Evolutionary conservation across 768 basidiomycete genomes (phyloP), one percentile per base, ranked within the genome.

Genomic region (Pulveroboletus sp.): DNA sequence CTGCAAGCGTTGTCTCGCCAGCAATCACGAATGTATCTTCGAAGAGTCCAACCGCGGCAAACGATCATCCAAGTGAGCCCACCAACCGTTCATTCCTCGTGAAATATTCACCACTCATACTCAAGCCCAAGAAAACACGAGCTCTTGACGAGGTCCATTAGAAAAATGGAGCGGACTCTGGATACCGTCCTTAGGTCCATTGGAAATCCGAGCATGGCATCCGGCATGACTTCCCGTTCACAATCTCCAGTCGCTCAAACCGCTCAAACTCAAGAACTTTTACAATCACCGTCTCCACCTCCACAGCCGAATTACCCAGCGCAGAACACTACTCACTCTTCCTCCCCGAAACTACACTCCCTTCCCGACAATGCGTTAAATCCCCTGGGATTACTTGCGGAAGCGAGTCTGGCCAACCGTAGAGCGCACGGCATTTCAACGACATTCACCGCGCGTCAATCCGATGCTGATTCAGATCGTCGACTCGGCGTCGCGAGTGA

Each of bases 21-120:
- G 88, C 17, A 81, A 81, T 57, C 88, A 94, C 61, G 91, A 95
- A 58, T 99, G 96, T 63, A 81, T 96, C 39, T 98, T 99, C 56
- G 93, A 98, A 71, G 95, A 97, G 66, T 92, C 89, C 2, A 94
- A 97, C 65, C 80, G 96, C 42, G 96, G 96, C 37, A 95, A 94
- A 67, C 82, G 90, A 10, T 82, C 87, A 18, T 79, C 86, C 47
- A 91, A 89, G 89, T 90, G 69, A 56, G 78, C 18, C 18, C 42
- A 18, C 40, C 51, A 46, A 37, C 39, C 47, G 21, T 44, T 28
- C 43, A 38, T 52, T 57, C 40, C 47, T 59, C 50, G 37, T 56
- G 61, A 52, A 61, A 59, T 65, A 48, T 55, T 55, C 58, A 68
- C 55, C 50, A 47, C 57, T 70, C 51, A 66, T 53, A 54, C 55